These are phyloP conservation scores for Alternaria sp. DNA, from an alignment of 2,329 filamentous ascomycete genomes.

Conservation along the genomic window DNA sequence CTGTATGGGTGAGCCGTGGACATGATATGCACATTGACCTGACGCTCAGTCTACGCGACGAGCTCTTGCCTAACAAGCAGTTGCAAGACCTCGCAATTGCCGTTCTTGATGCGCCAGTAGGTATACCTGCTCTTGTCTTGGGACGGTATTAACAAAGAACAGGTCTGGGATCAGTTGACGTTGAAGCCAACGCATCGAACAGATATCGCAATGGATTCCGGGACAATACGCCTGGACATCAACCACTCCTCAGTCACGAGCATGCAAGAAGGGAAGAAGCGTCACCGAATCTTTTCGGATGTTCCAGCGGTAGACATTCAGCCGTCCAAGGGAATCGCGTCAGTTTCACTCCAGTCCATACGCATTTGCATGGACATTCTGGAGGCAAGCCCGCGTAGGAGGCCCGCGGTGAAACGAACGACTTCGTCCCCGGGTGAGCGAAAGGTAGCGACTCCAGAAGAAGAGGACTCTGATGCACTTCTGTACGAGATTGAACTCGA, in stretches of 20 bases:
- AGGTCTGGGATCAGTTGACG: conserved; percentile 47
- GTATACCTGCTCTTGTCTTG: background rate
- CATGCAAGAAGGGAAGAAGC: conserved; percentile 9
- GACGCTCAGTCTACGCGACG: conserved; percentile 31
- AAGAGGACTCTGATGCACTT: background rate
- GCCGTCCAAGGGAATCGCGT: conserved; percentile 38
- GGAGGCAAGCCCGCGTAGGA: conserved; percentile 17
- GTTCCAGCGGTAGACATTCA: conserved; percentile 35
- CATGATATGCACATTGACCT: conserved; percentile 42
- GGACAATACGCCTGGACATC: conserved; percentile 30
- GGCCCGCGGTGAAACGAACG: conserved; percentile 12
- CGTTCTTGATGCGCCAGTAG: conserved; percentile 40
- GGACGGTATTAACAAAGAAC: background rate
- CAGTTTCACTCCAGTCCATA: conserved; percentile 36
- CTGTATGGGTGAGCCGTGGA: conserved; percentile 44
- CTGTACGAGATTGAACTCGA: background rate
- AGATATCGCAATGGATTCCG: background rate
- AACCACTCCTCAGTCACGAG: conserved; percentile 15
- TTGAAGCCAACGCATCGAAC: conserved; percentile 29
- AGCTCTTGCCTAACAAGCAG: conserved; percentile 26
- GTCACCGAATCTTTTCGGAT: conserved; percentile 30
- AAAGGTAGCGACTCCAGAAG: background rate
- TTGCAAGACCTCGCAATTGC: conserved; percentile 27
- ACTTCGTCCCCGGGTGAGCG: conserved; percentile 7
- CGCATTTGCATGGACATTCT: conserved; percentile 32